A percentile compares a stretch with the other conserved stretches of the same genome.
phyloP scores from a whole-genome alignment of 2,329 filamentous ascomycete species.

The Aureobasidium leucospermi region DNA sequence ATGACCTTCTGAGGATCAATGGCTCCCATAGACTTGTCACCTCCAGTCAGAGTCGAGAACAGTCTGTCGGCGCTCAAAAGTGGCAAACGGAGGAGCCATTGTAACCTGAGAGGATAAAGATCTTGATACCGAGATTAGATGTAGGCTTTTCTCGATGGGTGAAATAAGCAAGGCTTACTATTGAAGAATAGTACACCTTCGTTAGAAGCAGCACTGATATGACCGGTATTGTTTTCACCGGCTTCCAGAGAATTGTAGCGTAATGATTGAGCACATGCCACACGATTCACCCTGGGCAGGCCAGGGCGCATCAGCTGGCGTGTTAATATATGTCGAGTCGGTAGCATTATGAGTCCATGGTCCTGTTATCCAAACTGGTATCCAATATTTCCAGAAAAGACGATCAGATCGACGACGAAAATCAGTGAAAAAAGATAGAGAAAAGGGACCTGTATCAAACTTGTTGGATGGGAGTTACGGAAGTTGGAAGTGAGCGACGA shows the following conservation, averaged over 20 bases:
- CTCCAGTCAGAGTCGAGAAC: constrained; percentile 44
- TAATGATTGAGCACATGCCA: constrained; percentile 4
- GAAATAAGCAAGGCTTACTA: constrained; percentile 49
- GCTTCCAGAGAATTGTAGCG: constrained; percentile 34
- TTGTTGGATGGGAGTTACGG: background rate
- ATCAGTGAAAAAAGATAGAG: background rate
- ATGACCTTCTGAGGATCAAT: constrained; percentile 51
- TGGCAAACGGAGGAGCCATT: constrained; percentile 52
- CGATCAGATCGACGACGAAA: background rate
- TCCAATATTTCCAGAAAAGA: background rate
- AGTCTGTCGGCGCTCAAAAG: constrained; percentile 35
- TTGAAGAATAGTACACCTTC: constrained; percentile 87
- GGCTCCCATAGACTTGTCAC: constrained; percentile 44
- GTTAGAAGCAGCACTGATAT: constrained; percentile 68
- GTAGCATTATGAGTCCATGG: constrained; percentile 7
- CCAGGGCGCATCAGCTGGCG: constrained; percentile 10
- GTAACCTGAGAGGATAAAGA: constrained; percentile 73
- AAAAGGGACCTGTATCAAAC: background rate
- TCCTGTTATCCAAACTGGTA: background rate
- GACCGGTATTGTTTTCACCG: constrained; percentile 64
- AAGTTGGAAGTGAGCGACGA: constrained; percentile 10
- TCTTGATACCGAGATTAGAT: constrained; percentile 41
- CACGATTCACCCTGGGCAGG: constrained; percentile 4
- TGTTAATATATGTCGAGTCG: constrained; percentile 3
- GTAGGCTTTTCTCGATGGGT: too few relatives aligned